These are phyloP conservation scores for Rubia yunnanensis DNA, from an alignment of 257 asterid genomes.

Conservation along the genomic window DNA sequence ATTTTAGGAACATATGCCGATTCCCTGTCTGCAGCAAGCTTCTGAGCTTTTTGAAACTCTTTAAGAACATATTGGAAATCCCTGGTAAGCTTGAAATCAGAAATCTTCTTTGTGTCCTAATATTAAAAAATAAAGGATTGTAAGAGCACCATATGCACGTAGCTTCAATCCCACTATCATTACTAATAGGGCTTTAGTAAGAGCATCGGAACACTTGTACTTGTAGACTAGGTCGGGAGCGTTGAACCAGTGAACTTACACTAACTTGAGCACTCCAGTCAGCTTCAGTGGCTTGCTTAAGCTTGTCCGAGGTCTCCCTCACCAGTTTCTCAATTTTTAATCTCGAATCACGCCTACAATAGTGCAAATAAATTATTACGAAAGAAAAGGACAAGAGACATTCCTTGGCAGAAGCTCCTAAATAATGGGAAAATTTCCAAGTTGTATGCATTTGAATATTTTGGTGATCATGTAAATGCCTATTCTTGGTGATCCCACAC, in stretches of 20 bases:
- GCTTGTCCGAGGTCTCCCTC: conserved; percentile 34
- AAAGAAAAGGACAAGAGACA: background rate
- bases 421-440: too few relatives aligned
- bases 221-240: background rate
- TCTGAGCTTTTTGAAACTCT: conserved; percentile 51
- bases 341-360: conserved; percentile 19
- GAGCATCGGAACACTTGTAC: background rate
- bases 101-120: conserved; percentile 41
- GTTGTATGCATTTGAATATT: too few relatives aligned
- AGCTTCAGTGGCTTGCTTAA: conserved; percentile 23
- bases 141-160: background rate
- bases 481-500: background rate
- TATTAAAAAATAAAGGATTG: background rate
- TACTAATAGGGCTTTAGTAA: background rate
- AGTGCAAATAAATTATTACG: background rate
- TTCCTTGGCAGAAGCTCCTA: background rate
- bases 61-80: conserved; percentile 43
- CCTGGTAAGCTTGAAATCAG: conserved; percentile 53
- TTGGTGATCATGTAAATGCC: background rate
- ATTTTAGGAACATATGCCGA: conserved; percentile 23
- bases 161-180: background rate
- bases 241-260: background rate
- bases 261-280: conserved; percentile 15
- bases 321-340: conserved; percentile 28
- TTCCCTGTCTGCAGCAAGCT: conserved; percentile 43